Evolutionary conservation across 2,329 filamentous ascomycete genomes (phyloP), one percentile per base, ranked within the genome.

Genomic region (Colletotrichum endophyticum): DNA sequence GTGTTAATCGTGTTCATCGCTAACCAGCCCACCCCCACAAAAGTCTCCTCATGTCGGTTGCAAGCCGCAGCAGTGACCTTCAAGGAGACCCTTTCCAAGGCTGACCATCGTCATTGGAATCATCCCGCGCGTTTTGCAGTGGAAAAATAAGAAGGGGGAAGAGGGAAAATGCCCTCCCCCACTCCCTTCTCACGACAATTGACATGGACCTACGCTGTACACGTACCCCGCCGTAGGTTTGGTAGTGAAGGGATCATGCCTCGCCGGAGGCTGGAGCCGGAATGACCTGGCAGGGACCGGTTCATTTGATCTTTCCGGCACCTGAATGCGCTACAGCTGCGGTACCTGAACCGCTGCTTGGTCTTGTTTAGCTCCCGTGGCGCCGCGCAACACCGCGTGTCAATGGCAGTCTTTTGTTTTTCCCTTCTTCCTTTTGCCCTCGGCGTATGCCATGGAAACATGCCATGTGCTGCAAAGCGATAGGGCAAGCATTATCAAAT

Each of bases 241-340:
- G 30, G 11, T 27, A 61, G 32, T 27, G 32, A 36, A 75, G 61
- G 68, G 61, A 66, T 66, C 19, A 67, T 72, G 68, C 49, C 36
- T 66, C 61, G 34, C 72, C 68, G 39, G 59, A 66, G 61, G 59
- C 57, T 57, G 19, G 27, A 53, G 72, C 59, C 72, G 72, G 62
- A 36, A 72, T 49, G 53, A 34, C 16, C 34, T 61, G 68, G 36
- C 61, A 72, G 61, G 49, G 61, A 53, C 34, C 34, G 22, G 68
- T 75, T 66, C 67, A 44, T 70, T 70, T 74, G 57, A 36, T 70
- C 11, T 64, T 34, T 70, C 34, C 44, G 72, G 72, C 16, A 39
- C 32, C 59, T 74, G 22, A 32, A 25, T 70, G 16, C 13, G 32
- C 64, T 62, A 27, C 39, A 49, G 9, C 2, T n/a, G 19, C 56